Percentiles rank a stretch among this genome's conserved stretches.
Evolutionary conservation across 805 yeast species (phyloP).

Genomic region (Cyberlindnera euphorbiae): DNA sequence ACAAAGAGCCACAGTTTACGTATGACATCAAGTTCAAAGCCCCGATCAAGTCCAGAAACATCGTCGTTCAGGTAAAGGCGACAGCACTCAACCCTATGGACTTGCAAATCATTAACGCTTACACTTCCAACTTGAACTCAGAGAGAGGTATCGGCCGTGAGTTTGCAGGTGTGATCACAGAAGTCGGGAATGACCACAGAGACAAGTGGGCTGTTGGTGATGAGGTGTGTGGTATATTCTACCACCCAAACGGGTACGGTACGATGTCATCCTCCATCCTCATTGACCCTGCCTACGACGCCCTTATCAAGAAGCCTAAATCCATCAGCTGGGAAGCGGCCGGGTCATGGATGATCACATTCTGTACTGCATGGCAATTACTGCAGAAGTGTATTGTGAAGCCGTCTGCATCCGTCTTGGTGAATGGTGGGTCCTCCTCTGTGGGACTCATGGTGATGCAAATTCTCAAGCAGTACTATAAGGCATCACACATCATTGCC

Average conservation of each 20-base stretch:
- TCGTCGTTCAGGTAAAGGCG: constrained; percentile 55
- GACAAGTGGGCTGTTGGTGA: constrained; percentile 49
- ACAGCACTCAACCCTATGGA: constrained; percentile 67
- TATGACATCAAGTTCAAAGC: constrained; percentile 48
- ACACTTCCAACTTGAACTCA: constrained; percentile 44
- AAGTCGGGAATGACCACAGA: constrained; percentile 43
- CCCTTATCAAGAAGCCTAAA: constrained; percentile 42
- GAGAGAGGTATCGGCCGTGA: constrained; percentile 69
- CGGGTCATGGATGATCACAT: constrained; percentile 58
- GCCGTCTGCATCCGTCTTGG: constrained; percentile 35
- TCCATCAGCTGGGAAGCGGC: constrained; percentile 48
- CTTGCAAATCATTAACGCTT: constrained; percentile 52
- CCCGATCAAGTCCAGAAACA: constrained; percentile 39
- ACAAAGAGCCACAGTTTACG: constrained; percentile 38
- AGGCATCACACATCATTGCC: constrained; percentile 48
- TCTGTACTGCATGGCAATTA: constrained; percentile 56
- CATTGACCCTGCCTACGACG: constrained; percentile 48
- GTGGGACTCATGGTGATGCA: constrained; percentile 64
- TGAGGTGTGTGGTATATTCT: constrained; percentile 57
- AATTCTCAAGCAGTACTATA: constrained; percentile 46
- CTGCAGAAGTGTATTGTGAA: constrained; percentile 31
- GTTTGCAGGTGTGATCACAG: constrained; percentile 54
- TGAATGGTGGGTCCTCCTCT: constrained; percentile 77
- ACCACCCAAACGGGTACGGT: constrained; percentile 52
- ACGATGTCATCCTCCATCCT: constrained; percentile 52